These are phyloP conservation scores for Chalciporus chontae DNA, from an alignment of 768 basidiomycete species.

Conservation along the genomic window DNA sequence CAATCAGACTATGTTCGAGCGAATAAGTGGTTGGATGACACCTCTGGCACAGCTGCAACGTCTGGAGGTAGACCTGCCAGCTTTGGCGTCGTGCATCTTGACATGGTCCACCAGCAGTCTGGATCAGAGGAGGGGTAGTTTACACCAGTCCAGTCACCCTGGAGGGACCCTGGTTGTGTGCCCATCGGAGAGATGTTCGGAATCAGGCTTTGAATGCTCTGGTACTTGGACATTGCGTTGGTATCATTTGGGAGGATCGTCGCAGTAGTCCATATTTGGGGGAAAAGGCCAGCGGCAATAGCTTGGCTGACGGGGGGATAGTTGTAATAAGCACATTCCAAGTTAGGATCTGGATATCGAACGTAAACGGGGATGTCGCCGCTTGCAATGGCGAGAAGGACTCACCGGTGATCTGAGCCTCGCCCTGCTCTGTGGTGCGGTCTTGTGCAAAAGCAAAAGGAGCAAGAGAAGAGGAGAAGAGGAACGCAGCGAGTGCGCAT, in stretches of 20 bases:
- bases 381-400: neutral
- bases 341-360: slow-evolving; percentile 25
- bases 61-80: slow-evolving; percentile 41
- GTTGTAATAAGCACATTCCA: slow-evolving; percentile 43
- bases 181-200: slow-evolving; percentile 49
- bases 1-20: slow-evolving; percentile 4
- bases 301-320: slow-evolving; percentile 35
- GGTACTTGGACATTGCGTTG: slow-evolving; percentile 42
- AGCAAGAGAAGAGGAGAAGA: slow-evolving; percentile 6
- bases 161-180: slow-evolving; percentile 17
- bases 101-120: slow-evolving; percentile 44
- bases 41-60: slow-evolving; percentile 46
- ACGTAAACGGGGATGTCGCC: neutral
- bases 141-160: slow-evolving; percentile 31
- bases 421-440: slow-evolving; percentile 34
- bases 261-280: slow-evolving; percentile 42
- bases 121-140: slow-evolving; percentile 41
- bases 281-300: slow-evolving; percentile 36
- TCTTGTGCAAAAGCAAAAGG: slow-evolving; percentile 18
- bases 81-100: slow-evolving; percentile 48
- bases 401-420: slow-evolving; percentile 37
- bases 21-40: neutral
- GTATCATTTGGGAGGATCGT: slow-evolving; percentile 40
- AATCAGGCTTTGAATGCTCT: slow-evolving; percentile 38
- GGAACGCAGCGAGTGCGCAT: neutral